A percentile compares a stretch with the other conserved stretches of the same genome.
These are phyloP conservation scores for Volvox reticuliferus DNA, from an alignment of 139 green algal genomes.

Conservation along the genomic window DNA sequence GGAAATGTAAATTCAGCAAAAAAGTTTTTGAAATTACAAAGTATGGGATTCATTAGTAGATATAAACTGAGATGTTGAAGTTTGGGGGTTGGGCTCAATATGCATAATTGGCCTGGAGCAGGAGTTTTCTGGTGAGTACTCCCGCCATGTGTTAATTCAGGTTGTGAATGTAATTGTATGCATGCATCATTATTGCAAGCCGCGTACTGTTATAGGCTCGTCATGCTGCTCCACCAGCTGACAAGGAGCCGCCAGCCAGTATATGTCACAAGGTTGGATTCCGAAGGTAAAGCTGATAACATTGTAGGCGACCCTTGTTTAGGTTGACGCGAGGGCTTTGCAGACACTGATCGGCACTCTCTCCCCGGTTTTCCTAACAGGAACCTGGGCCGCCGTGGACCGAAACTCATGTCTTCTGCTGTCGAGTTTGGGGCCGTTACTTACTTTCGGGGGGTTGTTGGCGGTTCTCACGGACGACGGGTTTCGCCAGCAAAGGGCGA, in stretches of 20 bases:
- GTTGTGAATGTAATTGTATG: background rate
- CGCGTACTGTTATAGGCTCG: background rate
- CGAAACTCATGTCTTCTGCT: background rate
- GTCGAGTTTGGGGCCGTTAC: background rate
- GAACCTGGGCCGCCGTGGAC: background rate
- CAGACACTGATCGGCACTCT: too few relatives aligned
- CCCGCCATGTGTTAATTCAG: background rate
- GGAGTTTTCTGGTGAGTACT: background rate
- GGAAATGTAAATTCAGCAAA: too few relatives aligned
- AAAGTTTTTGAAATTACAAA: too few relatives aligned
- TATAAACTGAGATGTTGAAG: too few relatives aligned
- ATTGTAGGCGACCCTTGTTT: too few relatives aligned
- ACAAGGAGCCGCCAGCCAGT: background rate
- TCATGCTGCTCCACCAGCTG: background rate
- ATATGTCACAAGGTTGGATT: background rate
- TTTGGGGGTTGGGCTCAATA: too few relatives aligned
- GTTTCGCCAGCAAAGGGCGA: too few relatives aligned
- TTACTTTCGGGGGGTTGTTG: background rate
- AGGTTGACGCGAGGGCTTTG: too few relatives aligned
- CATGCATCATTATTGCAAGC: background rate
- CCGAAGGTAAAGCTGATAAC: background rate
- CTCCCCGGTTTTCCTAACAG: background rate
- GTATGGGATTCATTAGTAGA: too few relatives aligned
- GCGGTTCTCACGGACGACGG: background rate
- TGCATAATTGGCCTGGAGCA: background rate